A percentile compares a stretch with the other conserved stretches of the same genome.
These are phyloP conservation scores for Rhodotorula sp. DNA, from an alignment of 1,284 basidiomycete species.

Conservation along the genomic window DNA sequence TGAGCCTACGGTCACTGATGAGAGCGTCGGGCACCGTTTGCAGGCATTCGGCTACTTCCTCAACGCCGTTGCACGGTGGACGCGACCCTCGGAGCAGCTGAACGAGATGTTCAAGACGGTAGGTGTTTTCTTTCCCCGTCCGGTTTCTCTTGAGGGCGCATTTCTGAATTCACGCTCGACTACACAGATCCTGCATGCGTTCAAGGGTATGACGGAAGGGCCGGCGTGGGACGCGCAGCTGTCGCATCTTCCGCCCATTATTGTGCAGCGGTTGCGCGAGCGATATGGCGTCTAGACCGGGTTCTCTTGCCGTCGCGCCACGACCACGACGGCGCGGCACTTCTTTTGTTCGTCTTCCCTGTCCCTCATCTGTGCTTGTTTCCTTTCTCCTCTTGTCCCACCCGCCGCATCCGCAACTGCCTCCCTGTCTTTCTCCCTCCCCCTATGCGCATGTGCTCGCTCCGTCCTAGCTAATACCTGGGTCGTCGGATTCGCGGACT, in stretches of 20 bases:
- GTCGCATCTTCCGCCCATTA: slow-evolving; percentile 61
- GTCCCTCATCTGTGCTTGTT: not conserved
- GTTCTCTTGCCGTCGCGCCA: not conserved
- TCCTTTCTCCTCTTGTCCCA: not conserved
- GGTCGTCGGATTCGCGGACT: not conserved
- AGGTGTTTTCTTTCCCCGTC: not conserved
- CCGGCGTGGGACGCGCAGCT: slow-evolving; percentile 73
- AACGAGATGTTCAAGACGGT: slow-evolving; percentile 80
- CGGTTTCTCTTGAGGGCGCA: slow-evolving; percentile 25
- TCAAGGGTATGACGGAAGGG: slow-evolving; percentile 76
- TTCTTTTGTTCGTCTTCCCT: not conserved
- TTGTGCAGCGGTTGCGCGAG: slow-evolving; percentile 35
- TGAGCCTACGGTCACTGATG: slow-evolving; percentile 2
- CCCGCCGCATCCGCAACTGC: slow-evolving; percentile 5
- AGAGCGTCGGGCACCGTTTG: not conserved
- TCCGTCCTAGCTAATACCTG: not conserved
- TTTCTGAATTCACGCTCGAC: slow-evolving; percentile 17
- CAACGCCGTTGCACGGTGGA: slow-evolving; percentile 94
- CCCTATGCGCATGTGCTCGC: not conserved
- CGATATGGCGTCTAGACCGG: slow-evolving; percentile 56
- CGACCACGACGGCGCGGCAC: not conserved
- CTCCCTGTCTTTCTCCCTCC: not conserved
- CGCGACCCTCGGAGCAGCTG: slow-evolving; percentile 78
- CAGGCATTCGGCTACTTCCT: slow-evolving; percentile 92
- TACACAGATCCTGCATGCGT: slow-evolving; percentile 68